Evolutionary conservation across 2,329 filamentous ascomycete species (phyloP).

Genomic region (Fulvia fulva): DNA sequence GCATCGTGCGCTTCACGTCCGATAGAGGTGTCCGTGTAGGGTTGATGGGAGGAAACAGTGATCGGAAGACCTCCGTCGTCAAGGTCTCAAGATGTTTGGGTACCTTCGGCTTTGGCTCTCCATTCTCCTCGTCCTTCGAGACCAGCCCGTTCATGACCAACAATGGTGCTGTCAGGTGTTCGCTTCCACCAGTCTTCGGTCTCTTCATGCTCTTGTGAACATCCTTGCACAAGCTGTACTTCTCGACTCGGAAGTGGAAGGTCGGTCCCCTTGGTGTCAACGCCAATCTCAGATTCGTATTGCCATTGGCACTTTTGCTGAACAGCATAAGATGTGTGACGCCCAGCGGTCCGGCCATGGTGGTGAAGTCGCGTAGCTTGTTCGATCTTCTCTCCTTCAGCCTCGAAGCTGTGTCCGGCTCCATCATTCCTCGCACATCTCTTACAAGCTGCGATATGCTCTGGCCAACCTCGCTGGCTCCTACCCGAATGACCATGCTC

Average conservation of each 20-base stretch:
- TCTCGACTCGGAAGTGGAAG: constrained; percentile 88
- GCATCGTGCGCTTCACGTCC: constrained; percentile 85
- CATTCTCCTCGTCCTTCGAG: constrained; percentile 44
- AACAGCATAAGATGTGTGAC: constrained; percentile 92
- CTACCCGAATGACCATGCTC: constrained; percentile 97
- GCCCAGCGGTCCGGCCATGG: constrained; percentile 91
- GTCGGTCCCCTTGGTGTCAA: constrained; percentile 88
- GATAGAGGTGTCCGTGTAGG: constrained; percentile 84
- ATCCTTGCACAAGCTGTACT: constrained; percentile 91
- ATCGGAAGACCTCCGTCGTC: constrained; percentile 91
- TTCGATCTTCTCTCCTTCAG: constrained; percentile 88
- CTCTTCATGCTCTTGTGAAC: constrained; percentile 78
- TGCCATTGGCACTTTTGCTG: constrained; percentile 81
- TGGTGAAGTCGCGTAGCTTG: constrained; percentile 83
- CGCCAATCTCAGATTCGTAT: constrained; percentile 85
- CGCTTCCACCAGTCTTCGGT: constrained; percentile 72
- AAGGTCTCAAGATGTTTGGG: constrained; percentile 92
- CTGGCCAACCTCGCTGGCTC: constrained; percentile 86
- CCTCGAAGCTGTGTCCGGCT: constrained; percentile 85
- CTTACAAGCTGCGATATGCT: constrained; percentile 87
- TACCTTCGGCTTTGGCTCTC: constrained; percentile 51
- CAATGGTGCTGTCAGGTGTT: constrained; percentile 81
- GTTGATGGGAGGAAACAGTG: constrained; percentile 91
- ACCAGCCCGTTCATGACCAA: constrained; percentile 98
- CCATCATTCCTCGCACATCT: constrained; percentile 91